Evolutionary conservation across 177 flowering plant species (phyloP).

Genomic region (Telopea speciosissima): DNA sequence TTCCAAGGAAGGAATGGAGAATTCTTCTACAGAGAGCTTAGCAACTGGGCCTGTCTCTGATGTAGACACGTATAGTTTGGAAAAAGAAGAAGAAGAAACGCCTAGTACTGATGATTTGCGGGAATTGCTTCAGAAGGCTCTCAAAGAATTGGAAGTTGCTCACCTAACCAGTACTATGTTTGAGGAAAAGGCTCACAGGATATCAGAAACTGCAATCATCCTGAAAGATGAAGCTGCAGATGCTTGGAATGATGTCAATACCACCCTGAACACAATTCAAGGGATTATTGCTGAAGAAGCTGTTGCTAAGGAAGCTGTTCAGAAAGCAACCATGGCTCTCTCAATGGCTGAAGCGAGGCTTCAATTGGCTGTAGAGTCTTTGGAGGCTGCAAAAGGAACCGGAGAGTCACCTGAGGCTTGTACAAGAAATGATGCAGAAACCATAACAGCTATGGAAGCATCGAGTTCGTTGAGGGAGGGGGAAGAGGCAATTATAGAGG

Average conservation of each 20-base stretch:
- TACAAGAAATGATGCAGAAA: conserved; percentile 22
- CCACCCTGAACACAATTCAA: conserved; percentile 42
- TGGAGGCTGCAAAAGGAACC: conserved; percentile 26
- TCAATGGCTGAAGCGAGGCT: conserved; percentile 89
- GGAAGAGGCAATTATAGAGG: conserved; percentile 39
- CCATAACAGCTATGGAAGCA: conserved; percentile 18
- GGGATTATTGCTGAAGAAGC: conserved; percentile 53
- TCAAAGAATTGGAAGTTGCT: conserved; percentile 78
- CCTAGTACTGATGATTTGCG: conserved; percentile 59
- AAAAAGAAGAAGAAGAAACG: conserved; percentile 28
- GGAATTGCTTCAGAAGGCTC: conserved; percentile 62
- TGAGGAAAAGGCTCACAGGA: conserved; percentile 85
- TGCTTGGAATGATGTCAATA: conserved; percentile 67
- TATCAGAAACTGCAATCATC: conserved; percentile 88
- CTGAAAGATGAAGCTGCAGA: conserved; percentile 66
- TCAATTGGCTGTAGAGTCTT: conserved; percentile 54
- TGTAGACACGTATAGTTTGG: conserved; percentile 20
- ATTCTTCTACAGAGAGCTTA: conserved; percentile 3
- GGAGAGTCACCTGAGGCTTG: conserved; percentile 23
- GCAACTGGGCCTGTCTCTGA: conserved; percentile 12
- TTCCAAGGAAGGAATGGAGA: conserved; percentile 20
- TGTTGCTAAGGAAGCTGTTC: conserved; percentile 72
- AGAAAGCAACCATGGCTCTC: conserved; percentile 77
- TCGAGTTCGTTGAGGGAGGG: conserved; percentile 21
- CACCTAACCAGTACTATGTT: conserved; percentile 71